phyloP scores from a whole-genome alignment of 2,329 filamentous ascomycete species.

The Fusarium sacchari region DNA sequence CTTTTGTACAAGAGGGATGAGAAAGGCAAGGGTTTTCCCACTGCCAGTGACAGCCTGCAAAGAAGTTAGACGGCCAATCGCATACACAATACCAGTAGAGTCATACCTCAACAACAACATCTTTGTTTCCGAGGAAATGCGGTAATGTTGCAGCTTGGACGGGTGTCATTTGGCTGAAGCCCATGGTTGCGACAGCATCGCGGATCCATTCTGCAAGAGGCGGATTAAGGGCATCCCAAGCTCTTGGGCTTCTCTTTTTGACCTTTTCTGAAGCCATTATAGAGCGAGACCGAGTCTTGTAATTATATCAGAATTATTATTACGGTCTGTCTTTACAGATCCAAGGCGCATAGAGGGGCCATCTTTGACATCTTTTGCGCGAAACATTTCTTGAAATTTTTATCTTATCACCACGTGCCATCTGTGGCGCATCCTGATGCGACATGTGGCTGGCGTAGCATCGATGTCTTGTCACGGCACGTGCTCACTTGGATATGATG shows the following conservation, averaged over 20 bases:
- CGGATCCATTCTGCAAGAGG: conserved; percentile 75
- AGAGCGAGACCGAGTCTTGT: background rate
- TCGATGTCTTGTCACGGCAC: background rate
- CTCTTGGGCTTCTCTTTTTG: conserved; percentile 59
- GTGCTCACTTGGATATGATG: conserved; percentile 2
- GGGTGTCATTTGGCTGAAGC: conserved; percentile 88
- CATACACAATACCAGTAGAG: rapidly evolving
- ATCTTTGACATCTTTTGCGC: conserved; percentile 23
- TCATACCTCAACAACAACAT: conserved; percentile 84
- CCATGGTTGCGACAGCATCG: conserved; percentile 84
- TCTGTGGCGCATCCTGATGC: background rate
- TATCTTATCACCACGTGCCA: conserved; percentile 49
- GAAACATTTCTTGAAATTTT: conserved; percentile 45
- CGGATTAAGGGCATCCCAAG: conserved; percentile 54
- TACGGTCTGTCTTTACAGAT: conserved; percentile 7
- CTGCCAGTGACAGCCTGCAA: conserved; percentile 83
- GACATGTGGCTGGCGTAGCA: background rate
- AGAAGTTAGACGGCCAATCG: background rate
- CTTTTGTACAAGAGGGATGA: conserved; percentile 85
- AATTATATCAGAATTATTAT: background rate
- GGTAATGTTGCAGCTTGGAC: conserved; percentile 94
- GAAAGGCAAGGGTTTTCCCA: conserved; percentile 88
- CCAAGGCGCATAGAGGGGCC: conserved; percentile 33
- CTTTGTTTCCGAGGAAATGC: conserved; percentile 88
- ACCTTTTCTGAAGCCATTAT: conserved; percentile 49